Base-by-base conservation (phyloP, 1,284 basidiomycete species). In the Trichosporon ovoides region DNA sequence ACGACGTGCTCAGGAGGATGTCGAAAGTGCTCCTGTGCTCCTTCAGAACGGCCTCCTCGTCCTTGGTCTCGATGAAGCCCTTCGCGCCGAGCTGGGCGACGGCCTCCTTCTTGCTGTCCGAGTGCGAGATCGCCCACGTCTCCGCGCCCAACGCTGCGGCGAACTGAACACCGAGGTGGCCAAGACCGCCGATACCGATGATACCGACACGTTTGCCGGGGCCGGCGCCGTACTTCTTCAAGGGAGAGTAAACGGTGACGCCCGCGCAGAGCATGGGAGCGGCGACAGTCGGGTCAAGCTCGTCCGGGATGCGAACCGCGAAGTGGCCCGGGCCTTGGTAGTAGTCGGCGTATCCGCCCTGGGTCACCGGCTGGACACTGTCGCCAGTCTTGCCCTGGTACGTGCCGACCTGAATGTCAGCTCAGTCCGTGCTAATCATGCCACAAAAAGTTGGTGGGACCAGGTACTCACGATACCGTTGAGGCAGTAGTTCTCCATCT, bases 191-290 rank as follows among this genome's bases (percentile, higher is more conserved):
- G 36, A 86, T 81, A 20, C 86, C 85, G 60, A 86, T 77, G 52
- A 88, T 77, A 43, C 84, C 87, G 55, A 88, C 84, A 60, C 81
- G 82, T 78, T 84, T 85, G 19, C 85, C 86, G 1, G 84, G 82
- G 0, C 84, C 85, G 18, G 81, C 80, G 28, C 84, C 83, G 72
- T 86, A 83, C 50, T 82, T 77, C 55, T 82, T 79, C 13, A 88
- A 76, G 3, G 87, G 86, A 1, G 83, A 83, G 77, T 80, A 87
- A 37, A 85, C 82, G 2, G 86, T 87, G n/a, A 87, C 71, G 40
- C 86, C 86, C 9, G 80, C 86, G 66, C 86, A 87, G 37, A 73
- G 64, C 68, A 77, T 70, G 20, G 79, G 78, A 31, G 80, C 80
- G 4, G 81, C 84, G 57, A 83, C 71, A 57, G 82, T 81, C 7